phyloP scores from a whole-genome alignment of 73 alveolate species.

The Blepharisma stoltei region DNA sequence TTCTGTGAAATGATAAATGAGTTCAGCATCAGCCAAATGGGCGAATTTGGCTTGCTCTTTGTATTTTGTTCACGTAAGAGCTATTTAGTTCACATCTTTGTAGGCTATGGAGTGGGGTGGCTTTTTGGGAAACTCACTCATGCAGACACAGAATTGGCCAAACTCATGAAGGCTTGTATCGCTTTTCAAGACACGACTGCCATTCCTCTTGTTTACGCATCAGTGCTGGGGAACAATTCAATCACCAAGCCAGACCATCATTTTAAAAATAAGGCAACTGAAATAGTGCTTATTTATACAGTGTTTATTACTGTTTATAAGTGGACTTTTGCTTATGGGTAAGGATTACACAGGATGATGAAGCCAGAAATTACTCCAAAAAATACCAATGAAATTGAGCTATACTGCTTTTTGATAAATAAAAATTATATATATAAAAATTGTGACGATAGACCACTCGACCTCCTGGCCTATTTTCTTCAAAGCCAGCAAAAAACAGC shows the following conservation, averaged over 20 bases:
- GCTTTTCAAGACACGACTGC: constrained; percentile 24
- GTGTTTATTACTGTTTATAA: constrained; percentile 5
- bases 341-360: neutral
- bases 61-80: constrained; percentile 4
- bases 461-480: too few relatives aligned
- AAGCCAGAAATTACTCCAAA: neutral
- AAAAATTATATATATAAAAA: too few relatives aligned
- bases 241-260: neutral
- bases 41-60: constrained; percentile 4
- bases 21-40: neutral
- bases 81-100: neutral
- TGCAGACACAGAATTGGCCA: neutral
- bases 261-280: neutral
- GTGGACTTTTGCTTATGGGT: constrained; percentile 23
- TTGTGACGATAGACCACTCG: too few relatives aligned
- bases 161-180: neutral
- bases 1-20: constrained; percentile 14
- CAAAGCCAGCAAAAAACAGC: too few relatives aligned
- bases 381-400: too few relatives aligned
- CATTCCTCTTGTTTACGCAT: neutral
- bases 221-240: neutral
- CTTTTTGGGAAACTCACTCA: neutral
- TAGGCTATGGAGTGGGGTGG: neutral
- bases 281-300: neutral
- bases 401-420: too few relatives aligned